Evolutionary conservation across 169 alveolate species (phyloP), one percentile per base, ranked within the genome.

Genomic region (Cryptosporidium bovis): DNA sequence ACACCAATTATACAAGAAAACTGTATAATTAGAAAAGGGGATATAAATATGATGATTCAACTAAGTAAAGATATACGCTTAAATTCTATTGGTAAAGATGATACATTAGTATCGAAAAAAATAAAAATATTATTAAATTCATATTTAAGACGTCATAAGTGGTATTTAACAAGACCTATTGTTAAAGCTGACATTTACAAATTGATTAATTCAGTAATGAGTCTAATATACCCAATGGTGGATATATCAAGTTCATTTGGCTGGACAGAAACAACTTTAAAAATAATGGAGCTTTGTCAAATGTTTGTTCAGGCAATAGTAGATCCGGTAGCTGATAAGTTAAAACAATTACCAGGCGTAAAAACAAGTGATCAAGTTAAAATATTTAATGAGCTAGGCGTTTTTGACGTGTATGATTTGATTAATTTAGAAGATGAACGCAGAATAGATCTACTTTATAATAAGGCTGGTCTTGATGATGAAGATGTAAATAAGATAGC

Each of bases 211-310:
- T 82, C 87, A 31, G 84, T 94, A 24, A 85, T 96, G 65, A 93
- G 96, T 66, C 89, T 98, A 64, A 85, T 97, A 27, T 98, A 97
- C 90, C 98, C 99, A 7, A 90, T 99, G 93, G 99, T 98, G 24
- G 99, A 99, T 89, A 98, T 99, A 58, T 95, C 98, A 7, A 92
- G 98, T 83, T 94, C 98, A 66, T 94, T 97, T 92, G 98, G 98
- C 53, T 96, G 97, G 97, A 95, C 97, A 84, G 93, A 93, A 46
- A 97, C 99, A 44, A 97, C 99, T 34, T 82, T 99, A 31, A 92
- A 94, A 62, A 96, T 98, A n/a, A 98, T 98, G 99, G 99, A 96
- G 66, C 92, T 98, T 24, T 93, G 97, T 82, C 98, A 99, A 91
- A 96, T 98, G 97, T 83, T 97, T 31, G 97, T 97, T 36, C 99